Evolutionary conservation across 192 early-diverging fungal genomes (phyloP).

Genomic region (Linnemannia schmuckeri): DNA sequence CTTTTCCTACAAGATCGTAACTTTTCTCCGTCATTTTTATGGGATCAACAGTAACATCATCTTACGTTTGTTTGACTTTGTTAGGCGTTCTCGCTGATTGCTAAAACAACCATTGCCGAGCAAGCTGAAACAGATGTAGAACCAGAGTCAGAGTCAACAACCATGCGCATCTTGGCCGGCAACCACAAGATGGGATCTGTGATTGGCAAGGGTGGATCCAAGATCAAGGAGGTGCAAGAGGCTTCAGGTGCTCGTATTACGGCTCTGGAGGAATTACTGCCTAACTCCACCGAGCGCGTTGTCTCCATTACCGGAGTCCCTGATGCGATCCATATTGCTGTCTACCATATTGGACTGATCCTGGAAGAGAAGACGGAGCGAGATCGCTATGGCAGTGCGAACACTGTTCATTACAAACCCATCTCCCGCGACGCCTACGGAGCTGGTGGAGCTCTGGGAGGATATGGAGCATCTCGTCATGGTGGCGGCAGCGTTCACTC

Average conservation of each 20-base stretch:
- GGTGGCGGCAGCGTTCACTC: slow-evolving; percentile 8
- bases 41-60: background rate
- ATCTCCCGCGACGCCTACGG: slow-evolving; percentile 30
- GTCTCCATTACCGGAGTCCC: slow-evolving; percentile 84
- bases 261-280: slow-evolving; percentile 88
- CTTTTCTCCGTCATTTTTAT: background rate
- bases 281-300: slow-evolving; percentile 91
- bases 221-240: slow-evolving; percentile 94
- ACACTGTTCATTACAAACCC: slow-evolving; percentile 78
- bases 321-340: slow-evolving; percentile 85
- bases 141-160: slow-evolving; percentile 57
- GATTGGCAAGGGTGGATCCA: slow-evolving; percentile 87
- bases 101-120: slow-evolving; percentile 75
- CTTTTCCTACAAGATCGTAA: background rate
- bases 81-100: slow-evolving; percentile 84
- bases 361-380: slow-evolving; percentile 71
- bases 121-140: slow-evolving; percentile 59
- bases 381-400: slow-evolving; percentile 61
- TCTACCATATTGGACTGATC: slow-evolving; percentile 81
- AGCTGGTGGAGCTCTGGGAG: slow-evolving; percentile 19
- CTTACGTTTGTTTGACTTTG: background rate
- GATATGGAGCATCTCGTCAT: background rate
- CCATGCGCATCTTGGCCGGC: slow-evolving; percentile 87
- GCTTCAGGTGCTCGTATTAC: slow-evolving; percentile 80
- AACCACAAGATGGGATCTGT: slow-evolving; percentile 88